These are phyloP conservation scores for Aphanomyces astaci DNA, from an alignment of 352 stramenopile genomes.

Conservation along the genomic window DNA sequence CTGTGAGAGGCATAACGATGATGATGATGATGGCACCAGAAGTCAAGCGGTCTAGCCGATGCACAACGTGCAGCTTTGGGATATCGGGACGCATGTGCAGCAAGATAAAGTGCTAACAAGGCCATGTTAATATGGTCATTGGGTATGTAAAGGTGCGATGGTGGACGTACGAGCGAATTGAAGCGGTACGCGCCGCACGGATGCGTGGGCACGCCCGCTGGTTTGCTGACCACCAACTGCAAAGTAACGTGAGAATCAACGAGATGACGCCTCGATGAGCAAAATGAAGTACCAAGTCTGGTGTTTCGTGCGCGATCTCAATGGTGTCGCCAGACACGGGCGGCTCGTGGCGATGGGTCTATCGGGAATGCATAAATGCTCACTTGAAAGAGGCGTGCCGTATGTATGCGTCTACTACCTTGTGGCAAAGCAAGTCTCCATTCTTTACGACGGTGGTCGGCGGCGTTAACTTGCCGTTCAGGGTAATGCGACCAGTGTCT, in stretches of 20 bases:
- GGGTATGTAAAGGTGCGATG: too few species aligned
- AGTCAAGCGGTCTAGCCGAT: slow-evolving; percentile 95
- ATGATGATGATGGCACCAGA: slow-evolving; percentile 46
- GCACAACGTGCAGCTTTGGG: slow-evolving; percentile 79
- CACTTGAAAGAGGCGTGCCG: too few species aligned
- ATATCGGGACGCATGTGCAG: slow-evolving; percentile 62
- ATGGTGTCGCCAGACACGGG: slow-evolving; percentile 83
- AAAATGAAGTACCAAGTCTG: slow-evolving; percentile 64
- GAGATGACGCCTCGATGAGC: neutral
- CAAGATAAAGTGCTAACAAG: slow-evolving; percentile 51
- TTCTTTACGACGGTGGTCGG: slow-evolving; percentile 83
- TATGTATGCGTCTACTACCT: slow-evolving; percentile 29
- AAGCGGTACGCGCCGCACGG: slow-evolving; percentile 92
- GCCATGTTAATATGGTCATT: too few species aligned
- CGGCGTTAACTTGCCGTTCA: slow-evolving; percentile 82
- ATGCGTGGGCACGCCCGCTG: slow-evolving; percentile 91
- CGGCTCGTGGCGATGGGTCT: slow-evolving; percentile 95
- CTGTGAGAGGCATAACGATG: neutral
- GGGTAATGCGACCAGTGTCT: slow-evolving; percentile 86
- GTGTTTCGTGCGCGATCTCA: slow-evolving; percentile 64
- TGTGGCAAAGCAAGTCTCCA: slow-evolving; percentile 91
- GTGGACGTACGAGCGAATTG: slow-evolving; percentile 84
- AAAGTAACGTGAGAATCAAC: neutral
- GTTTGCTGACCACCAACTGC: slow-evolving; percentile 83
- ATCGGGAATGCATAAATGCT: too few species aligned